Evolutionary conservation across 352 stramenopile genomes (phyloP), one percentile per base, ranked within the genome.

Genomic region (Phytophthora fragariaefolia): DNA sequence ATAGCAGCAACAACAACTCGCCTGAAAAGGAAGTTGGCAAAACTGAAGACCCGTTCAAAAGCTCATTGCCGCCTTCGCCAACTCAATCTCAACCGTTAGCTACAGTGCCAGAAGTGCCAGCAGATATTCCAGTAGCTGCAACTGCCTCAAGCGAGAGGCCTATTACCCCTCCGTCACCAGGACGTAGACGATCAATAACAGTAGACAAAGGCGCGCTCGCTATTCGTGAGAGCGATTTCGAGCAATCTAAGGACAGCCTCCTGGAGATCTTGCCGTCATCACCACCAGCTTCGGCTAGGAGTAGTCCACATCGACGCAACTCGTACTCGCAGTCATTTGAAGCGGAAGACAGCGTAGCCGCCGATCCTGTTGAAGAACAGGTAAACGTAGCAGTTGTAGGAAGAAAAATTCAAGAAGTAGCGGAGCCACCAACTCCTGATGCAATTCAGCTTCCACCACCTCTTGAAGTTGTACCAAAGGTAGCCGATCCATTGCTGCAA

Each of bases 161-260:
- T 20, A 48, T 20, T 0, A 48, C 49, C 6, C 55, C 70, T 36
- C 66, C 73, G 7, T 74, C 71, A 18, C 65, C 68, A 15, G 74
- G 69, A 9, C 74, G 58, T 13, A 78, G 69, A 13, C 73, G 82
- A 61, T 66, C 80, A 6, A 75, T 86, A 52, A 82, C 75, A 13
- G 36, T 84, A 15, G 69, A 74, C 47, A 80, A 79, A 48, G 58
- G 76, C 4, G 60, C 74, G 5, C 57, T 74, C 2, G 72, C 68
- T 8, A 83, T 85, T 42, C 80, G 78, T 4, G 80, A 90, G 43
- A 73, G 63, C 12, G 80, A 89, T 32, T 91, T 90, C 38, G 83
- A 91, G 55, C 83, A 87, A 59, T 82, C 80, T 8, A 91, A 91
- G 56, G 80, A 87, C 63, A 85, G 79, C 62, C 46, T 91, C 3